Evolutionary conservation across 371 early-diverging fungal species (phyloP).

Genomic region (Parasitella parasitica): DNA sequence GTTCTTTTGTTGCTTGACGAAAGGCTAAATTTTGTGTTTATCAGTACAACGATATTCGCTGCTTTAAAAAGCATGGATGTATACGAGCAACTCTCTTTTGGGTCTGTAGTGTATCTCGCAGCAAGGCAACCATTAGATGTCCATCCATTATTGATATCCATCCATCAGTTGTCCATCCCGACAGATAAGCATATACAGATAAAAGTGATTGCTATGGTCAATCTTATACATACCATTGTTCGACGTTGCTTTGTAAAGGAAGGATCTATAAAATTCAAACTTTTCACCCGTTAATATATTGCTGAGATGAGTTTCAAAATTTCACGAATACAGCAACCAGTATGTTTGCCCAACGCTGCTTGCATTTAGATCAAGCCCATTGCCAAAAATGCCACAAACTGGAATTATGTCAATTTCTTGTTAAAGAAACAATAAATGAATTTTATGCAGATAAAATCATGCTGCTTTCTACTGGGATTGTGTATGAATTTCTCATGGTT

Average conservation of each 20-base stretch:
- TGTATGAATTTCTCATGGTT: too few species aligned
- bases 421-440: too few species aligned
- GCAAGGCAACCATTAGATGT: neutral
- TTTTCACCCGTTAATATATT: neutral
- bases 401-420: too few species aligned
- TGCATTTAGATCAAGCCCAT: neutral
- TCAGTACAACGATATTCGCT: neutral
- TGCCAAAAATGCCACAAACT: too few species aligned
- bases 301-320: neutral
- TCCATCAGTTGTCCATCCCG: slow-evolving; percentile 2
- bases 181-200: neutral
- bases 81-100: neutral
- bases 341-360: too few species aligned
- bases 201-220: neutral
- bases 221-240: slow-evolving; percentile 19
- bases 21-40: slow-evolving; percentile 22
- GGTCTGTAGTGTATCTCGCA: neutral
- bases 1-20: slow-evolving; percentile 53
- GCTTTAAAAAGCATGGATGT: slow-evolving; percentile 5
- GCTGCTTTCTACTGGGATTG: too few species aligned
- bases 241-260: slow-evolving; percentile 39
- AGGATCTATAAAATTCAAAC: slow-evolving; percentile 4
- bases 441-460: too few species aligned
- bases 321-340: neutral
- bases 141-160: slow-evolving; percentile 9